A percentile compares a stretch with the other conserved stretches of the same genome.
Evolutionary conservation across 805 yeast genomes (phyloP).

Genomic region (Zygotorulaspora florentina): DNA sequence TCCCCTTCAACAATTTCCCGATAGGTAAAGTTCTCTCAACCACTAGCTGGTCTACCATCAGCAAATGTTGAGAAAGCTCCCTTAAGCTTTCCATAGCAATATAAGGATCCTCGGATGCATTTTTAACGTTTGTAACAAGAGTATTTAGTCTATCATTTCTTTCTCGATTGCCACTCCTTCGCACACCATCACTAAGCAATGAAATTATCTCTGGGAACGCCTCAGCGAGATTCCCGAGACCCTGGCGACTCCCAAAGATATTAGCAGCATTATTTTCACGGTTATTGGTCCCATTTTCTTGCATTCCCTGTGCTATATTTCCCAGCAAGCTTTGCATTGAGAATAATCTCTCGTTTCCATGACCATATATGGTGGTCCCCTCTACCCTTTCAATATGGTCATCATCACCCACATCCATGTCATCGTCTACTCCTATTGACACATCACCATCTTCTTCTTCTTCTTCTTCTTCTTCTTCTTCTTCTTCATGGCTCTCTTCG

Average conservation of each 20-base stretch:
- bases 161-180: slow-evolving; percentile 12
- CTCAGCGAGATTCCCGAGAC: slow-evolving; percentile 26
- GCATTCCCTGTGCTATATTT: slow-evolving; percentile 11
- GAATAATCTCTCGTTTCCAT: slow-evolving; percentile 11
- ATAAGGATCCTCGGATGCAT: slow-evolving; percentile 50
- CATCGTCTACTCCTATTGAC: slow-evolving; percentile 26
- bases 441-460: slow-evolving; percentile 29
- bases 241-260: slow-evolving; percentile 18
- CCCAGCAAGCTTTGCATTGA: slow-evolving; percentile 18
- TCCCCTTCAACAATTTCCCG: slow-evolving; percentile 46
- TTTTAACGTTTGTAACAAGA: slow-evolving; percentile 27
- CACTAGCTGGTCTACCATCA: slow-evolving; percentile 63
- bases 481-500: slow-evolving; percentile 21
- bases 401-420: slow-evolving; percentile 28
- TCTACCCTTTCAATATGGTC: slow-evolving; percentile 25
- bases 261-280: slow-evolving; percentile 2
- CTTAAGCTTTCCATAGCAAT: slow-evolving; percentile 59
- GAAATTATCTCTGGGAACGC: slow-evolving; percentile 40
- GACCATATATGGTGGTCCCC: slow-evolving; percentile 20
- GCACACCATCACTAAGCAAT: slow-evolving; percentile 29
- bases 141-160: slow-evolving; percentile 23
- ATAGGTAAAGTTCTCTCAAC: slow-evolving; percentile 66
- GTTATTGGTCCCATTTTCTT: slow-evolving; percentile 2
- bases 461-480: slow-evolving; percentile 30
- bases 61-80: slow-evolving; percentile 57